These are phyloP conservation scores for Pugionium cornutum DNA, from an alignment of 345 rosid species.

Conservation along the genomic window DNA sequence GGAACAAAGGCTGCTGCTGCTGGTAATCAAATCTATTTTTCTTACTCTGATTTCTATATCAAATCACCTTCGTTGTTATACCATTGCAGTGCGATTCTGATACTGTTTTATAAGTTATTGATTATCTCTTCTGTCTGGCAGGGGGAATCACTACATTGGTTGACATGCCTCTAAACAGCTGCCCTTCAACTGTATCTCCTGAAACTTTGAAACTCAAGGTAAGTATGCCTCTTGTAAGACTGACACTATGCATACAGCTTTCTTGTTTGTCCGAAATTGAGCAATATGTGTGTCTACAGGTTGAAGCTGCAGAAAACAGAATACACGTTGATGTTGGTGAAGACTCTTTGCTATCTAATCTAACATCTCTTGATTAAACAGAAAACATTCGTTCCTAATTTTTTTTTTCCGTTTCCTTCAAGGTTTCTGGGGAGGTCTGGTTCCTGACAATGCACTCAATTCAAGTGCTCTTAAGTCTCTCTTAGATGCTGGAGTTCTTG, in stretches of 20 bases:
- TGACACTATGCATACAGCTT: background rate
- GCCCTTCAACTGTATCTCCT: conserved; percentile 75
- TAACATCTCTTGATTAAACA: conserved; percentile 26
- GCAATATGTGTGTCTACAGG: conserved; percentile 41
- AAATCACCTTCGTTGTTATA: background rate
- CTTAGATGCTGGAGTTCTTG: conserved; percentile 82
- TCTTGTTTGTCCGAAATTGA: conserved; percentile 17
- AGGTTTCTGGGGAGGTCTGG: conserved; percentile 99
- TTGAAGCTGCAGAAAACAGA: conserved; percentile 72
- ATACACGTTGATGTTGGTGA: conserved; percentile 87
- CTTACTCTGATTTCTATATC: background rate
- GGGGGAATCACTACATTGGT: conserved; percentile 88
- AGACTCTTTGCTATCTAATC: conserved; percentile 37
- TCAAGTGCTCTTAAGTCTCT: conserved; percentile 69
- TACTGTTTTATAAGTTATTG: conserved; percentile 8
- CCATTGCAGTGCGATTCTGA: background rate
- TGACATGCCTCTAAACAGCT: conserved; percentile 90
- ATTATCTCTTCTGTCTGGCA: conserved; percentile 27
- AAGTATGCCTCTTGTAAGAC: background rate
- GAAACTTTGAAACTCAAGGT: conserved; percentile 88
- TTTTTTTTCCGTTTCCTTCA: conserved; percentile 15
- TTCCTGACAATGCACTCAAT: conserved; percentile 88
- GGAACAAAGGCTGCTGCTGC: conserved; percentile 99
- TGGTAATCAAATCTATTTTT: conserved; percentile 46
- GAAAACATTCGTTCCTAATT: background rate